These are phyloP conservation scores for Taphrina pruni DNA, from an alignment of 1,139 yeast species.

Conservation along the genomic window DNA sequence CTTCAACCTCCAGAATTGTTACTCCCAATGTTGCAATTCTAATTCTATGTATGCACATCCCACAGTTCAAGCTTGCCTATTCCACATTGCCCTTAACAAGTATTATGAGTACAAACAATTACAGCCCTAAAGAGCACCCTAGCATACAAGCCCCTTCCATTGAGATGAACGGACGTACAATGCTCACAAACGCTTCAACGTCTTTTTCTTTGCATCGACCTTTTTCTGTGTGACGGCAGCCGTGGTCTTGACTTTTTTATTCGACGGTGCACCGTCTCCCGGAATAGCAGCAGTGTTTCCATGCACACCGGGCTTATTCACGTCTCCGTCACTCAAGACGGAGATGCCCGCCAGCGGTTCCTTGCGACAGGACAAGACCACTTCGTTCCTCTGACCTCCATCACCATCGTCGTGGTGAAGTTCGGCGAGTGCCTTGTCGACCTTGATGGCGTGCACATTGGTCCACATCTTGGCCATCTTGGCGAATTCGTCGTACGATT, in stretches of 20 bases:
- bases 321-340: slow-evolving; percentile 6
- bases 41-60: too few species aligned
- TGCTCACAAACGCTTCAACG: slow-evolving; percentile 14
- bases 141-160: too few species aligned
- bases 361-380: slow-evolving; percentile 9
- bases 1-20: too few species aligned
- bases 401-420: background rate
- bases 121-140: too few species aligned
- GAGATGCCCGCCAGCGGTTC: background rate
- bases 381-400: background rate
- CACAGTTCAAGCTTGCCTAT: too few species aligned
- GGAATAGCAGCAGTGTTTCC: background rate
- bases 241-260: slow-evolving; percentile 13
- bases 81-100: too few species aligned
- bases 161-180: background rate
- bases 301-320: slow-evolving; percentile 22
- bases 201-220: slow-evolving; percentile 27
- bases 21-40: too few species aligned
- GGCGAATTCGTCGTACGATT: slow-evolving; percentile 50
- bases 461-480: slow-evolving; percentile 51
- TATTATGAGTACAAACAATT: too few species aligned
- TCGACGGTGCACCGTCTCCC: background rate
- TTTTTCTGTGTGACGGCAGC: slow-evolving; percentile 7
- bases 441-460: slow-evolving; percentile 49
- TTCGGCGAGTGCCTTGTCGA: slow-evolving; percentile 23